These are phyloP conservation scores for Pseudogymnoascus verrucosus DNA, from an alignment of 2,329 filamentous ascomycete species.

Conservation along the genomic window DNA sequence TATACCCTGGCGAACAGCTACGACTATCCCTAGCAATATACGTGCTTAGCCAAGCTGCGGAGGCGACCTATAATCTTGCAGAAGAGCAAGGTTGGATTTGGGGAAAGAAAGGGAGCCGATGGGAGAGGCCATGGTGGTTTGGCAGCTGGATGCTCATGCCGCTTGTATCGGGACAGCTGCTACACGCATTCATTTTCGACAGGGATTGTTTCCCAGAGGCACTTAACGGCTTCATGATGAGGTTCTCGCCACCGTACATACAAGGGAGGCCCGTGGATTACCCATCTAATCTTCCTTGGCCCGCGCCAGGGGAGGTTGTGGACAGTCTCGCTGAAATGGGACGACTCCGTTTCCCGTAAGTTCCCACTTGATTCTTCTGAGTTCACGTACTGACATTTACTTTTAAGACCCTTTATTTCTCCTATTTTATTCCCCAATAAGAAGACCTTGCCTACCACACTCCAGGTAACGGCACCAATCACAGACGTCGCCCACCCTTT, in stretches of 20 bases:
- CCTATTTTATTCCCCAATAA: constrained; percentile 77
- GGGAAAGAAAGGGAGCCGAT: constrained; percentile 46
- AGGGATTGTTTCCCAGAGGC: constrained; percentile 62
- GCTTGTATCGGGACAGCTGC: constrained; percentile 64
- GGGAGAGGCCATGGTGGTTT: constrained; percentile 71
- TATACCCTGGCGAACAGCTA: constrained; percentile 61
- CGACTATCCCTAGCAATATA: constrained; percentile 79
- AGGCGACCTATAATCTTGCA: constrained; percentile 78
- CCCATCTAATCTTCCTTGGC: constrained; percentile 63
- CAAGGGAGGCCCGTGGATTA: constrained; percentile 63
- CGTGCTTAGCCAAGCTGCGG: constrained; percentile 68
- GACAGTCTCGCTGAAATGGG: constrained; percentile 78
- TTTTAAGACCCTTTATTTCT: constrained; percentile 61
- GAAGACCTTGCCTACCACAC: constrained; percentile 55
- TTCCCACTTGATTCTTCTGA: constrained; percentile 20
- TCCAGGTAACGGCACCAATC: constrained; percentile 66
- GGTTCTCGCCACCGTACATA: constrained; percentile 71
- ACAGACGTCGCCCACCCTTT: constrained; percentile 80
- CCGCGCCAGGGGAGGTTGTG: constrained; percentile 64
- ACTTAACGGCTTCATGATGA: constrained; percentile 51
- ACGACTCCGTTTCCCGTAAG: constrained; percentile 72
- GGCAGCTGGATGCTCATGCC: constrained; percentile 78
- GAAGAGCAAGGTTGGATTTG: constrained; percentile 65
- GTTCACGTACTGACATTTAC: constrained; percentile 17
- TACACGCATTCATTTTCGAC: constrained; percentile 71